These are phyloP conservation scores for Sporothrix luriei DNA, from an alignment of 2,329 filamentous ascomycete genomes.

Conservation along the genomic window DNA sequence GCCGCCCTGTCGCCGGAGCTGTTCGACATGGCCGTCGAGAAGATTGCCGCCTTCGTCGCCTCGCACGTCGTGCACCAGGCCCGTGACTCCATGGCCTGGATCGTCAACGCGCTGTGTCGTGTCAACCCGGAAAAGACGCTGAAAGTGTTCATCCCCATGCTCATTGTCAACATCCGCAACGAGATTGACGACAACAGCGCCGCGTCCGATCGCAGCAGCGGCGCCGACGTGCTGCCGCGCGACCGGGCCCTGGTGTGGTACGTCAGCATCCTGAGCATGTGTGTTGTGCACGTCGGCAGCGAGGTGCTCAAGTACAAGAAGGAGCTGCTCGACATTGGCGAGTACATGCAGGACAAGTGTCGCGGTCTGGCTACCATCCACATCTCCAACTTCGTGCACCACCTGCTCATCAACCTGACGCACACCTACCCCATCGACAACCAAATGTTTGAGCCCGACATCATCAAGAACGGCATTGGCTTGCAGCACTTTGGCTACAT, in stretches of 20 bases:
- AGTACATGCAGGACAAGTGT: conserved; percentile 96
- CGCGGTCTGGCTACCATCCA: conserved; percentile 92
- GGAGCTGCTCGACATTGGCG: conserved; percentile 85
- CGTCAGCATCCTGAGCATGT: conserved; percentile 96
- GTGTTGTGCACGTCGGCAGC: conserved; percentile 90
- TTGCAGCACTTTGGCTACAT: conserved; percentile 81
- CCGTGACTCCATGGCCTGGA: conserved; percentile 97
- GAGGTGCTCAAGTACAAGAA: conserved; percentile 87
- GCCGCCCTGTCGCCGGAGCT: conserved; percentile 89
- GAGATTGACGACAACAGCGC: conserved; percentile 97
- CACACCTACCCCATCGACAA: conserved; percentile 93
- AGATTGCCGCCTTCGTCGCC: conserved; percentile 87
- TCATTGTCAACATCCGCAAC: conserved; percentile 87
- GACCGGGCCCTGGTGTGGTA: conserved; percentile 96
- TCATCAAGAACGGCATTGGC: conserved; percentile 70
- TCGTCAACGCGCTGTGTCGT: conserved; percentile 94
- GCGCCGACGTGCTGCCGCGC: conserved; percentile 87
- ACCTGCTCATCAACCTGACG: conserved; percentile 90
- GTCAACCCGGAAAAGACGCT: conserved; percentile 92
- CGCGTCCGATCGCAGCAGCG: conserved; percentile 90
- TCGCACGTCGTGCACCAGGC: conserved; percentile 97
- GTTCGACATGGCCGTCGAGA: conserved; percentile 88
- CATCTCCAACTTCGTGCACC: conserved; percentile 96
- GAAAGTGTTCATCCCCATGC: conserved; percentile 84
- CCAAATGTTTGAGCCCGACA: conserved; percentile 78